These are phyloP conservation scores for Candida ficus DNA, from an alignment of 805 yeast genomes.

Conservation along the genomic window DNA sequence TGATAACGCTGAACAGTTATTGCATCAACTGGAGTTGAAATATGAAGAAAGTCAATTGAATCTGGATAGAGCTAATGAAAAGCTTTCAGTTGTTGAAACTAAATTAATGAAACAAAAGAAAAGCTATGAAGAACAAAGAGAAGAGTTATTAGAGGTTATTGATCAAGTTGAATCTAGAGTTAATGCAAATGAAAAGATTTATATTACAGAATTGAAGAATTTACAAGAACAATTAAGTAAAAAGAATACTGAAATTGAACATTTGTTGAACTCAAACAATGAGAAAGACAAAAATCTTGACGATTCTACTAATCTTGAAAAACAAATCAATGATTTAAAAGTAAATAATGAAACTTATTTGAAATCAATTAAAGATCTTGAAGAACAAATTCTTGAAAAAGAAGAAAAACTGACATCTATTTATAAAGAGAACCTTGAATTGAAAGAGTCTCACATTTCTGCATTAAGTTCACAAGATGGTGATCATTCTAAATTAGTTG, in stretches of 20 bases:
- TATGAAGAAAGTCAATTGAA: slow-evolving; percentile 5
- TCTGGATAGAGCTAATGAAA: slow-evolving; percentile 17
- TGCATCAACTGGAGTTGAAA: slow-evolving; percentile 13
- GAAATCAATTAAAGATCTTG: slow-evolving; percentile 24
- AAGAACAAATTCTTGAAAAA: slow-evolving; percentile 16
- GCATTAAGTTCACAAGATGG: neutral
- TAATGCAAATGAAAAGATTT: slow-evolving; percentile 47
- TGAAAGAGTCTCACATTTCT: slow-evolving; percentile 22
- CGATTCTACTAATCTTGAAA: neutral
- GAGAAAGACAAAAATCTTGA: neutral
- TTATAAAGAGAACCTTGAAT: slow-evolving; percentile 24
- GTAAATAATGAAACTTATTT: slow-evolving; percentile 25
- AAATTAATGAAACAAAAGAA: slow-evolving; percentile 41
- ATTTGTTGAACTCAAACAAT: neutral
- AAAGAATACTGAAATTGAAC: slow-evolving; percentile 22
- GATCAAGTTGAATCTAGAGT: slow-evolving; percentile 51
- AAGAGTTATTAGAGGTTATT: slow-evolving; percentile 54
- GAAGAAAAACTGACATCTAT: slow-evolving; percentile 10
- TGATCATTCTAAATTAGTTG: neutral
- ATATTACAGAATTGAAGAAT: slow-evolving; percentile 40
- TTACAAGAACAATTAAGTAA: slow-evolving; percentile 25
- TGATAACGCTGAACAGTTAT: slow-evolving; percentile 11
- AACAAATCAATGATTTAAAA: slow-evolving; percentile 15
- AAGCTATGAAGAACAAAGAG: slow-evolving; percentile 48
- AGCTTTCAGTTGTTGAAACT: slow-evolving; percentile 29